phyloP scores from a whole-genome alignment of 1,139 yeast genomes.

The Pneumocystis carinii region DNA sequence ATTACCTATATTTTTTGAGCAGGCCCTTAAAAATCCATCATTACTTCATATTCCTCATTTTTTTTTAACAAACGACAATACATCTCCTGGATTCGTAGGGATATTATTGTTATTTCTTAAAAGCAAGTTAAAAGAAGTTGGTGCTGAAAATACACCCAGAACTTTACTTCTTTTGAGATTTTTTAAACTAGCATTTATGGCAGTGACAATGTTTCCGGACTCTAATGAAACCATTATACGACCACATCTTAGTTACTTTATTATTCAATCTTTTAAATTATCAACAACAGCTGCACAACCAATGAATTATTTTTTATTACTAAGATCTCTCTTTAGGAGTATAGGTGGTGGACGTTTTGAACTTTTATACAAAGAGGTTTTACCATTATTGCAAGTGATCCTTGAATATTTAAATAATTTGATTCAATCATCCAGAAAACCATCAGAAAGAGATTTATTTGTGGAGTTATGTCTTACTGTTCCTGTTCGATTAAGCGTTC shows the following conservation, averaged over 20 bases:
- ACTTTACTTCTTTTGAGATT: slow-evolving; percentile 69
- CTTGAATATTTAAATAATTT: slow-evolving; percentile 73
- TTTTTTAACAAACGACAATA: slow-evolving; percentile 81
- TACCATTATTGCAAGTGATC: slow-evolving; percentile 76
- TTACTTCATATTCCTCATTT: slow-evolving; percentile 84
- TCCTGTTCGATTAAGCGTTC: slow-evolving; percentile 80
- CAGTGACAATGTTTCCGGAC: slow-evolving; percentile 79
- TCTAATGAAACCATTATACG: slow-evolving; percentile 74
- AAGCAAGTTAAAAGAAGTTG: slow-evolving; percentile 59
- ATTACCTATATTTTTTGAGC: slow-evolving; percentile 59
- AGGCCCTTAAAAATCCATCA: slow-evolving; percentile 75
- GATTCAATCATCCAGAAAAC: slow-evolving; percentile 68
- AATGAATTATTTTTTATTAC: slow-evolving; percentile 70
- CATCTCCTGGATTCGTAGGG: slow-evolving; percentile 88
- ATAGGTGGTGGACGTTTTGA: slow-evolving; percentile 96
- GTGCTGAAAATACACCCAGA: slow-evolving; percentile 53
- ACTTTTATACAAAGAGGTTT: slow-evolving; percentile 74
- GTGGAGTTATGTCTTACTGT: slow-evolving; percentile 91
- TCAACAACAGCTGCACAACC: slow-evolving; percentile 91
- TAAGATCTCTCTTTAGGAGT: slow-evolving; percentile 79
- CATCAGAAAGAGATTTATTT: slow-evolving; percentile 82
- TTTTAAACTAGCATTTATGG: slow-evolving; percentile 87
- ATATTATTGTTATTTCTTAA: slow-evolving; percentile 62
- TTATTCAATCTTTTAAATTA: slow-evolving; percentile 60
- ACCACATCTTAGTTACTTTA: slow-evolving; percentile 73